A percentile compares a stretch with the other conserved stretches of the same genome.
phyloP scores from a whole-genome alignment of 2,329 filamentous ascomycete genomes.

The Epichloe sylvatica region DNA sequence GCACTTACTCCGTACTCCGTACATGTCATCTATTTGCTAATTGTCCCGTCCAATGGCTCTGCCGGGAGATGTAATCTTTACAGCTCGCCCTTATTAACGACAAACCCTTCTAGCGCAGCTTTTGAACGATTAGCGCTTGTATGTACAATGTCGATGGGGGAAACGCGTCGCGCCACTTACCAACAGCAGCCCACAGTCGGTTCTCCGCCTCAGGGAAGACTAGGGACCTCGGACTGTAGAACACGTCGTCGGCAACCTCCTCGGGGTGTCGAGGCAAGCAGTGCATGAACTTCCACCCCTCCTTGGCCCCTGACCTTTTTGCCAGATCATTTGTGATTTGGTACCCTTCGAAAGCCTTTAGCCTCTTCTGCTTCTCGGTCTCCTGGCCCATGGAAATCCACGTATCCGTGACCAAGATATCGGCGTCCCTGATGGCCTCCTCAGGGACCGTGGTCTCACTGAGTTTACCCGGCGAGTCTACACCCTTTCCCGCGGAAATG shows the following conservation, averaged over 20 bases:
- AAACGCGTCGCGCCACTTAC: slow-evolving; percentile 29
- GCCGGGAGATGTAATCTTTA: background rate
- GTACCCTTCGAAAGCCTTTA: slow-evolving; percentile 74
- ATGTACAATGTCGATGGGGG: background rate
- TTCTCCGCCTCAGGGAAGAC: slow-evolving; percentile 95
- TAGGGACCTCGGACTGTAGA: slow-evolving; percentile 71
- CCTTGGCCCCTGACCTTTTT: slow-evolving; percentile 69
- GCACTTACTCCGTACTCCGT: background rate
- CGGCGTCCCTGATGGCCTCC: slow-evolving; percentile 70
- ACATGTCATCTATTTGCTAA: too few relatives aligned
- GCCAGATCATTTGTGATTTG: slow-evolving; percentile 83
- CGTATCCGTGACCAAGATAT: slow-evolving; percentile 89
- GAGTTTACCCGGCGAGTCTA: slow-evolving; percentile 49
- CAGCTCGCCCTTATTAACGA: slow-evolving; percentile 86
- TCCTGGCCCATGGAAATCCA: slow-evolving; percentile 99
- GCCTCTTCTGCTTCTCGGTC: slow-evolving; percentile 59
- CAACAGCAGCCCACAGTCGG: slow-evolving; percentile 75
- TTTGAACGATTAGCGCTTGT: background rate
- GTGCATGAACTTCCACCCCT: slow-evolving; percentile 96
- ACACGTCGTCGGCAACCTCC: slow-evolving; percentile 89
- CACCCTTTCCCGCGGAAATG: slow-evolving; percentile 41
- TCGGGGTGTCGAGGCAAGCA: slow-evolving; percentile 84
- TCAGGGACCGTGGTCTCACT: slow-evolving; percentile 67
- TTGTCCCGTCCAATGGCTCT: too few relatives aligned
- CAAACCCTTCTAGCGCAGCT: slow-evolving; percentile 74